phyloP scores from a whole-genome alignment of 148 eudicot genomes.

The Chenopodium album region DNA sequence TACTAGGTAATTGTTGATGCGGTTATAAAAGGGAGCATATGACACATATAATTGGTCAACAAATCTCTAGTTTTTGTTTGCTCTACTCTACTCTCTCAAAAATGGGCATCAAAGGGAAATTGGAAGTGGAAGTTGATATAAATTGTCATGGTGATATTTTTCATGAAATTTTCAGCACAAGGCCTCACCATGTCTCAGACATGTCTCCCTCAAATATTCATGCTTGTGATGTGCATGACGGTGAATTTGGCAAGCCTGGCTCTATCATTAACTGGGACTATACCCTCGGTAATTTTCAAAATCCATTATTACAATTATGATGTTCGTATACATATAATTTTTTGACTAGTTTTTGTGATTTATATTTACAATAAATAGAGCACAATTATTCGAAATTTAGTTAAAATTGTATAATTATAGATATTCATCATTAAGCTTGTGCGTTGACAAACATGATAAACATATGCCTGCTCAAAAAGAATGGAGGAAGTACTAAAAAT shows the following conservation, averaged over 20 bases:
- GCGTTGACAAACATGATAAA: no score
- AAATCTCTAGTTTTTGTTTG: neutral
- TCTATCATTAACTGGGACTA: neutral
- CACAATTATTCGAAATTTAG: no score
- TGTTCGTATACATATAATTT: no score
- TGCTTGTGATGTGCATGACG: conserved; percentile 11
- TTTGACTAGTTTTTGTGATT: no score
- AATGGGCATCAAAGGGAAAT: neutral
- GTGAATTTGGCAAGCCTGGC: conserved; percentile 12
- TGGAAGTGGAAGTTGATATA: conserved; percentile 1
- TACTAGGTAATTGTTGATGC: neutral
- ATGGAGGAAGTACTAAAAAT: no score
- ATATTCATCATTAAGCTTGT: no score
- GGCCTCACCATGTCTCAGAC: neutral
- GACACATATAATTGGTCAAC: neutral
- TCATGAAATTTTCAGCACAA: conserved; percentile 4
- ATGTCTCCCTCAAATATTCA: conserved; percentile 2
- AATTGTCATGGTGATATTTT: conserved; percentile 8
- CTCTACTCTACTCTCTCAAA: neutral
- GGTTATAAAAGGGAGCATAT: neutral
- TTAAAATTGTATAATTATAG: no score
- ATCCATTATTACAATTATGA: no score
- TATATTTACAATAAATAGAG: no score
- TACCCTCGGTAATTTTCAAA: neutral
- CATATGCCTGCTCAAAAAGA: no score